phyloP scores from a whole-genome alignment of 1,139 yeast genomes.

The Diutina sp. region DNA sequence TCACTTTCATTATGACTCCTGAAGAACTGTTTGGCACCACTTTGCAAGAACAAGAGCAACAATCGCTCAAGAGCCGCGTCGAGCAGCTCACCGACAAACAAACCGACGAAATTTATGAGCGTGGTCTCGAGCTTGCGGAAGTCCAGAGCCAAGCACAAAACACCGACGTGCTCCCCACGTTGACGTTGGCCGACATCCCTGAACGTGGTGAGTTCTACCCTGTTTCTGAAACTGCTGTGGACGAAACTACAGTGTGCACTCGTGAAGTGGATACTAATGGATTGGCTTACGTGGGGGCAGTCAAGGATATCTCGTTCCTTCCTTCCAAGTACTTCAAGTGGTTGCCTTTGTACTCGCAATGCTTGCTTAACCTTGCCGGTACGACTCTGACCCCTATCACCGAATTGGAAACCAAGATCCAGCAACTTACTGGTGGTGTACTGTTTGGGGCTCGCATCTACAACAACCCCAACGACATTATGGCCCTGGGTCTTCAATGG shows the following conservation, averaged over 20 bases:
- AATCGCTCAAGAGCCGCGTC: constrained; percentile 34
- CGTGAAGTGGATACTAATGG: constrained; percentile 64
- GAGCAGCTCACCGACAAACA: constrained; percentile 40
- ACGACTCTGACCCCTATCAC: constrained; percentile 60
- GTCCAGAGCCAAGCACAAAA: constrained; percentile 53
- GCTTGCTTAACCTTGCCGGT: constrained; percentile 74
- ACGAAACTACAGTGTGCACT: constrained; percentile 20
- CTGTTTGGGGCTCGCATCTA: constrained; percentile 43
- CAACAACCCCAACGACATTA: constrained; percentile 40
- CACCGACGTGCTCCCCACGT: constrained; percentile 66
- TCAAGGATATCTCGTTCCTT: constrained; percentile 38
- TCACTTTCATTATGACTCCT: constrained; percentile 72
- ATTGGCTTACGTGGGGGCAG: constrained; percentile 54
- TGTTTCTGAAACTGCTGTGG: constrained; percentile 15
- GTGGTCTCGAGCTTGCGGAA: constrained; percentile 47
- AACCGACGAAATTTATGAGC: constrained; percentile 38
- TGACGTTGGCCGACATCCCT: constrained; percentile 62
- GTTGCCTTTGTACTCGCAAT: constrained; percentile 66
- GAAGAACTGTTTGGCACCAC: constrained; percentile 35
- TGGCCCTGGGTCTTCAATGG: constrained; percentile 31
- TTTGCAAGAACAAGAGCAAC: constrained; percentile 42
- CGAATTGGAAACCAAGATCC: constrained; percentile 75
- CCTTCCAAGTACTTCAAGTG: constrained; percentile 55
- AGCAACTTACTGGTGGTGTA: constrained; percentile 76
- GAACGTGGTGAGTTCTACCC: constrained; percentile 34